Conservation (phyloP, 345 rosid genomes). For the Eucalyptus pauciflora region DNA sequence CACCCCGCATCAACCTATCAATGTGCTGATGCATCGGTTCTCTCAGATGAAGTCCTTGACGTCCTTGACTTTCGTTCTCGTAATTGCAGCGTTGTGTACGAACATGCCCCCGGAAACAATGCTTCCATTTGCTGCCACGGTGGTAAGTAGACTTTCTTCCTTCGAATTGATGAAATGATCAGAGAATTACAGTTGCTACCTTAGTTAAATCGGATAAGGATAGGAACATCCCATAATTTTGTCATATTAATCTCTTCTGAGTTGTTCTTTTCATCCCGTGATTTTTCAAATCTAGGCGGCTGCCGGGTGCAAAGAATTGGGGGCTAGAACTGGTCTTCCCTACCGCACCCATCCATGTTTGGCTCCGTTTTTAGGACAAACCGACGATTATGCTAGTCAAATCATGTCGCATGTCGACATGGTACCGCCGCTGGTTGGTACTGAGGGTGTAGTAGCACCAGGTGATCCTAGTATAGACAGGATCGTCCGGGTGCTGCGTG, state of each 20-base stretch:
- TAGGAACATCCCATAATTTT: neutral
- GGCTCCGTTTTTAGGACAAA: slow-evolving; percentile 10
- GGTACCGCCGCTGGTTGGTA: no score
- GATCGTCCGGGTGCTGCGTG: no score
- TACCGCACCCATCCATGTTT: slow-evolving; percentile 37
- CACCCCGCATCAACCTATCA: neutral
- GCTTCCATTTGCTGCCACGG: slow-evolving; percentile 78
- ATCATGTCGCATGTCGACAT: no score
- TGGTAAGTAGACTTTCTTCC: slow-evolving; percentile 31
- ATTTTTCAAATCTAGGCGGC: slow-evolving; percentile 53
- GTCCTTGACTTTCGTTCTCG: neutral
- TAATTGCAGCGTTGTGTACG: slow-evolving; percentile 43
- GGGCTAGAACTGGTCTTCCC: slow-evolving; percentile 81
- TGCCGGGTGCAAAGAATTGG: slow-evolving; percentile 59
- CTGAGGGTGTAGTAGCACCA: no score
- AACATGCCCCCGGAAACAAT: slow-evolving; percentile 64
- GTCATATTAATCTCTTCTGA: neutral
- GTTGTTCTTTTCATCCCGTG: neutral
- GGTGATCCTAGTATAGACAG: no score
- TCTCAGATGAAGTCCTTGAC: neutral
- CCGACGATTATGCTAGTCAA: no score
- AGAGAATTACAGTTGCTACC: neutral
- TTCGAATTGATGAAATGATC: neutral
- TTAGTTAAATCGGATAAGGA: no score
- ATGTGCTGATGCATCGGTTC: neutral